Base-by-base conservation (phyloP, 2,329 filamentous ascomycete species). In the Coleophoma cylindrospora region DNA sequence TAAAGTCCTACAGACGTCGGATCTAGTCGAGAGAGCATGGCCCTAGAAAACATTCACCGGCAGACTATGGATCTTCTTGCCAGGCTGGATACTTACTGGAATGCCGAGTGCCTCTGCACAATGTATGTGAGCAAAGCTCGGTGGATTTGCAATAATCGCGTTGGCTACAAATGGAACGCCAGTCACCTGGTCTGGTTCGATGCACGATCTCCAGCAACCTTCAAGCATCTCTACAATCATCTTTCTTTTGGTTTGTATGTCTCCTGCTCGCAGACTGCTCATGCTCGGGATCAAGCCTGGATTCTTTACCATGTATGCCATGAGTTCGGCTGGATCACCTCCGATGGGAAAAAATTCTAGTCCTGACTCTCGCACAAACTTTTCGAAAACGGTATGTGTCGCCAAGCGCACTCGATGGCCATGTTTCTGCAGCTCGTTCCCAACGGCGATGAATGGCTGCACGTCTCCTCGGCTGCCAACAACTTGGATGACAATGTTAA, bases 271-370 rank as follows among this genome's bases (percentile, higher is more conserved):
- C 17, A 71, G 52, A 34, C 65, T 70, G 43, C 66, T 57, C 14
- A 64, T 58, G 40, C 56, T 66, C 2, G 70, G 70, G n/a, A 72
- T 45, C 9, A 72, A 53, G 0, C 69, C 66, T 0, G 70, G 69
- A 32, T 81, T 81, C 62, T 80, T 80, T 33, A 81, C 78, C 78
- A 82, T 81, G 58, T 80, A 81, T 3, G 88, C 87, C 86, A 89
- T 89, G 40, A 89, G 72, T 59, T 86, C 78, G 2, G 81, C 76
- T 0, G 86, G 86, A 61, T 89, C 83, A 2, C 85, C 86, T 22
- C 79, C 79, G 19, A 84, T 74, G 40, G 70, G 73, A 63, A 81
- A 84, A 61, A 83, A 83, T 45, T 83, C 80, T 1, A 83, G 65
- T 0, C 74, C 77, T 13, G 70, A 48, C 33, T 69, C 66, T 41